Evolutionary conservation across 352 stramenopile genomes (phyloP), one percentile per base, ranked within the genome.

Genomic region (Phytophthora tubulina): DNA sequence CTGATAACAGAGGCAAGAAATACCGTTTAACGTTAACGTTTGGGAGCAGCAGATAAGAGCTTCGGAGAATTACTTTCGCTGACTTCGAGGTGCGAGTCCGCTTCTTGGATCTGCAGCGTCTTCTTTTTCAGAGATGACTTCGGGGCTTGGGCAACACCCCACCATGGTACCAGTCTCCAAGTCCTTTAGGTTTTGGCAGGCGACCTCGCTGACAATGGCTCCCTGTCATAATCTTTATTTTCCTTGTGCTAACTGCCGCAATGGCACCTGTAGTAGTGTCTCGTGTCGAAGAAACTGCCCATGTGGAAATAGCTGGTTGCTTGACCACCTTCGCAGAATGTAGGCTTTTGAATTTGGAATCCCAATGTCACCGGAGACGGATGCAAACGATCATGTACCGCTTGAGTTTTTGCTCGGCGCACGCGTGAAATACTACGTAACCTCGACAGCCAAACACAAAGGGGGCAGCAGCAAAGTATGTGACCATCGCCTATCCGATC

Each of bases 401-500:
- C 74, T 94, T 14, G 71, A 81, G 38, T 94, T 94, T 63, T 74
- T 94, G 14, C 85, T 92, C 4, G 86, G 86, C 2, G 55, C 72
- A 31, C 76, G 77, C 3, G 77, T 70, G 11, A 84, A 73, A 48
- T 54, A 76, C 17, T 93, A 91, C 61, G 56, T 67, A 7, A 36
- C 41, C 9, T 50, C 60, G 11, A 57, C 6, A 44, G 3, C 14
- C 8, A 62, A 41, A 4, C 8, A 31, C 36, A 58, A 46, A 32
- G 30, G 35, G 36, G 33, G 33, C 21, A 51, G 32, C 36, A 48
- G 6, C 32, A 70, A 70, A 49, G 67, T 70, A 45, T 17, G 35
- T 33, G 5, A 8, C 17, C 5, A 3, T 44, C 8, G 14, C 17
- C 38, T 6, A 30, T 48, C 21, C 21, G 15, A 39, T 21, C 21